phyloP scores from a whole-genome alignment of 768 basidiomycete species.

The Tylopilus vinaceipallidus region DNA sequence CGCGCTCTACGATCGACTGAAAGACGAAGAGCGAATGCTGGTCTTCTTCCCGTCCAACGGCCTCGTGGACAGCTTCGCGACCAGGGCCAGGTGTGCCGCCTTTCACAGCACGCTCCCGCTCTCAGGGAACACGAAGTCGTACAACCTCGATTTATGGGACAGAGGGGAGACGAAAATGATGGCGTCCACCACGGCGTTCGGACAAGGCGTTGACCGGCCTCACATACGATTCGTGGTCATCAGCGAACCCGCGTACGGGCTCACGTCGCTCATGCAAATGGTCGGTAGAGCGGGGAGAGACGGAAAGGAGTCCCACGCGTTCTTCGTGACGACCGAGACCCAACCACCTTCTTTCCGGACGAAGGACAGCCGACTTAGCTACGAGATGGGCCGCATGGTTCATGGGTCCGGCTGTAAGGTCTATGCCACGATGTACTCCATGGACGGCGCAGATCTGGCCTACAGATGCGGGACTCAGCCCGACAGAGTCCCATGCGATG shows the following conservation, averaged over 20 bases:
- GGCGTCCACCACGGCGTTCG: conserved; percentile 7
- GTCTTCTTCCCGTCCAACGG: not conserved
- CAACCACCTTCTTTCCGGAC: not conserved
- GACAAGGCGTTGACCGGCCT: conserved; percentile 3
- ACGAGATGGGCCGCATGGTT: not conserved
- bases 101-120: conserved; percentile 1
- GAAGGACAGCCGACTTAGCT: not conserved
- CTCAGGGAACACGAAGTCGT: not conserved
- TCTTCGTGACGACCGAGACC: not conserved
- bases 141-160: conserved; percentile 6
- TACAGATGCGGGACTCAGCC: not conserved
- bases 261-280: conserved; percentile 1
- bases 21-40: not conserved
- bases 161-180: not conserved
- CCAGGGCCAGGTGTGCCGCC: not conserved
- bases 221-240: conserved; percentile 3
- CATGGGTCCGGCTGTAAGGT: not conserved
- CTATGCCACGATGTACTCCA: not conserved
- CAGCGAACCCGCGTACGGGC: not conserved
- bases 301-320: conserved; percentile 1
- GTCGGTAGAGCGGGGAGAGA: conserved; percentile 7
- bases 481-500: conserved; percentile 1
- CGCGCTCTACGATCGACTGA: not conserved
- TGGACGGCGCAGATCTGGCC: not conserved
- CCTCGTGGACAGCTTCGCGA: not conserved